Conservation (phyloP, 2,329 filamentous ascomycete genomes). For the Aspergillus pseudotamarii region DNA sequence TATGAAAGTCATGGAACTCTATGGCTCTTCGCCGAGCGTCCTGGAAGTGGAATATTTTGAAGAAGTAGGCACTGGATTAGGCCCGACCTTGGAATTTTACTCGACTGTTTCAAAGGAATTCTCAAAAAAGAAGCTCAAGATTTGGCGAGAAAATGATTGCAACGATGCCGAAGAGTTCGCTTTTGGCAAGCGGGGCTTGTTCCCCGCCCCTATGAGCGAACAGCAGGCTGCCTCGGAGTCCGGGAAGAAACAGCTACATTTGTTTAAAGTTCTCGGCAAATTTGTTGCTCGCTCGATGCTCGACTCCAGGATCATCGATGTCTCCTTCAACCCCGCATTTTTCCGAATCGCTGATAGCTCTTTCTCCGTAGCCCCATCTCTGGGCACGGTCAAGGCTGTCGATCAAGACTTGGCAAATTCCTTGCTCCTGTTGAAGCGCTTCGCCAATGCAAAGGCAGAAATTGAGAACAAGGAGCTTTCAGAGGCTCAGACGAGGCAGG, state of each 20-base stretch:
- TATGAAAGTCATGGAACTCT: slow-evolving; percentile 97
- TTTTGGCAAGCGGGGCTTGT: slow-evolving; percentile 80
- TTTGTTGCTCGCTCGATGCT: slow-evolving; percentile 98
- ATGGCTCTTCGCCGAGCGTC: slow-evolving; percentile 93
- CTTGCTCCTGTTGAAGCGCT: slow-evolving; percentile 82
- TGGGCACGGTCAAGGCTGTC: slow-evolving; percentile 86
- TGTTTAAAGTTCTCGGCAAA: slow-evolving; percentile 93
- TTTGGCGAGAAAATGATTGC: slow-evolving; percentile 91
- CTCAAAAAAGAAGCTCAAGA: slow-evolving; percentile 92
- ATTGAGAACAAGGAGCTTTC: slow-evolving; percentile 71
- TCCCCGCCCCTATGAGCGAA: slow-evolving; percentile 85
- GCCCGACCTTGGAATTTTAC: slow-evolving; percentile 96
- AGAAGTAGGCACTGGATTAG: slow-evolving; percentile 93
- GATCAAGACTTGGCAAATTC: slow-evolving; percentile 85
- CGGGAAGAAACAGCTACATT: slow-evolving; percentile 81
- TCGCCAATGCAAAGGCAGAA: slow-evolving; percentile 77
- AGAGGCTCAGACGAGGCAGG: slow-evolving; percentile 69
- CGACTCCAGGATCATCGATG: slow-evolving; percentile 94
- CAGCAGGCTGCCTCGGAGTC: slow-evolving; percentile 73
- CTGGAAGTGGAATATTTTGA: slow-evolving; percentile 98
- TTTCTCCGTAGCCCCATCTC: slow-evolving; percentile 72
- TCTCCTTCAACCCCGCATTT: slow-evolving; percentile 96
- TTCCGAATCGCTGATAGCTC: slow-evolving; percentile 84
- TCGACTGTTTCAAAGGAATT: slow-evolving; percentile 97
- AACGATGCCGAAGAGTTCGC: slow-evolving; percentile 75